Evolutionary conservation across 2,329 filamentous ascomycete genomes (phyloP), one percentile per base, ranked within the genome.

Genomic region (Fusarium redolens): DNA sequence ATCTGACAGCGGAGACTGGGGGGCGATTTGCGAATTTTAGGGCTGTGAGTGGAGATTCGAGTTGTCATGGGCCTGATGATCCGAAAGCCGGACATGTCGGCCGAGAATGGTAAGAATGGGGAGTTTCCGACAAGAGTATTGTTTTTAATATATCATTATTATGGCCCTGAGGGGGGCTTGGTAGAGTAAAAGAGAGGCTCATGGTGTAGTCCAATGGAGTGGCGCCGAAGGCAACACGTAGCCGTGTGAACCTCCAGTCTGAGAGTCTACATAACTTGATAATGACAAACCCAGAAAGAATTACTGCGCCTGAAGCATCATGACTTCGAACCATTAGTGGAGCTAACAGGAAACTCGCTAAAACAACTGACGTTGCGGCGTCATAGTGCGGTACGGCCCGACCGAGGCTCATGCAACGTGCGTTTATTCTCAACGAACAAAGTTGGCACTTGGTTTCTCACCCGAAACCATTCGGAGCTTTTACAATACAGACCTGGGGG

Each of bases 321-420:
- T 59, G 44, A 41, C 38, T 45, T 31, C 5, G 15, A 25, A 30
- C 7, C 12, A 57, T 35, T 25, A 44, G 37, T 38, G n/a, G 25
- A 28, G 9, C 37, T 44, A 54, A 28, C 17, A 43, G 7, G 14
- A 20, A 30, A 48, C 18, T 35, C 18, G 18, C 28, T 38, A 56
- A 33, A 25, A 31, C 40, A 37, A 5, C 8, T 28, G 20, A 22
- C 31, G 12, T 0, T 57, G 35, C 37, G 25, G 40, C 17, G 25
- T 38, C 47, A 31, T 25, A 43, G 25, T 33, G 55, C 61, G 71
- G 66, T 64, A 62, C 70, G 70, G 70, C 54, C 70, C 71, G 66
- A 45, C 66, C 70, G 66, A 68, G 61, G 59, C 31, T 58, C 40
- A 64, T 63, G 66, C 65, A 43, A 57, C 47, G 9, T 35, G 28